Evolutionary conservation across 805 yeast genomes (phyloP), one percentile per base, ranked within the genome.

Genomic region (Cyberlindnera euphorbiiphila): DNA sequence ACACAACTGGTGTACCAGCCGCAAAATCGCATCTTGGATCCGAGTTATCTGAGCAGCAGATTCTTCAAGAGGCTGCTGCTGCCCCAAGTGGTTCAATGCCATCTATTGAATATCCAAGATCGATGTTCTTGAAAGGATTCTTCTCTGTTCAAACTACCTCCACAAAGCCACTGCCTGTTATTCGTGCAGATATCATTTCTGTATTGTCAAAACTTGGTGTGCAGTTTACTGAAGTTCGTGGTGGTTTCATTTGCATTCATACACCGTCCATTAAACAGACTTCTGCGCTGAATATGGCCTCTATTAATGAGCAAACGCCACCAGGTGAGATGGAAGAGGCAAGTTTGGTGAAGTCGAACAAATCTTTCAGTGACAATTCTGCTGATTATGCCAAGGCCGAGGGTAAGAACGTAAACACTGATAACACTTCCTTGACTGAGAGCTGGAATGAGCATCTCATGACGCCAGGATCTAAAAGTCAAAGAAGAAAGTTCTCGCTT

Each of bases 101-200:
- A 19, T 87, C 96, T 1, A 87, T 91, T 58, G 96, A 89, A 55
- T 86, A 79, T 56, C 95, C 96, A 43, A 83, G 83, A 63, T 89
- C 95, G 2, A 72, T 89, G 47, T 88, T 87, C 66, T 71, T 89
- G 59, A 86, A 88, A 57, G 97, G 97, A 1, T 89, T 91, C 56
- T 89, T 89, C 63, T 81, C 91, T 42, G 97, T 89, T 33, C 96
- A 89, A 63, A 85, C 95, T 1, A 89, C 98, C 0, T 87, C 96
- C 2, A 85, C 96, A 4, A 87, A 87, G 53, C 93, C 96, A 14
- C 69, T 91, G 39, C 89, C 95, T 10, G 84, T 85, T 45, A 88
- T 89, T 40, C 75, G 97, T 38, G 79, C 84, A 54, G 89, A 85
- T 56, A 79, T 89, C 27, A 84, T 89, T 20, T 72, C 78, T 15